phyloP scores from a whole-genome alignment of 306 rosid genomes.

The Glycine latifolia region DNA sequence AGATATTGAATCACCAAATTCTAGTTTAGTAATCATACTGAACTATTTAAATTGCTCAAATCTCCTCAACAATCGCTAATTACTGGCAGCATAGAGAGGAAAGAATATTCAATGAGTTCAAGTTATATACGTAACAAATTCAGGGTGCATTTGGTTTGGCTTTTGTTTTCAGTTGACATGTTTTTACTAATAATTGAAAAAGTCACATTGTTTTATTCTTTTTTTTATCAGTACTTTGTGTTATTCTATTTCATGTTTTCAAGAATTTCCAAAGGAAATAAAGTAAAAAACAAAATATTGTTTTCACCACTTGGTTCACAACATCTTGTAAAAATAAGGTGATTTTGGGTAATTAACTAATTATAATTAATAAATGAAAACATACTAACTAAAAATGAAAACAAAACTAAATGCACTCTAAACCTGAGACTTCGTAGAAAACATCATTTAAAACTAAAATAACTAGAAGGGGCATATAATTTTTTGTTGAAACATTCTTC shows the following conservation, averaged over 20 bases:
- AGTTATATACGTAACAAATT: neutral
- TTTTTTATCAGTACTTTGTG: no score
- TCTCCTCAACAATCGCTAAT: neutral
- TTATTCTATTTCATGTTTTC: neutral
- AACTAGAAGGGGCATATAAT: neutral
- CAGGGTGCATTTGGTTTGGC: neutral
- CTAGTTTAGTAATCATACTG: neutral
- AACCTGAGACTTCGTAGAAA: neutral
- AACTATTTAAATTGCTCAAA: no score
- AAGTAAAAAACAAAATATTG: neutral
- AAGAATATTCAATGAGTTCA: neutral
- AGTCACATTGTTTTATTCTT: no score
- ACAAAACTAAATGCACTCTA: slow-evolving; percentile 5
- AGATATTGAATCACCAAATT: slow-evolving; percentile 9
- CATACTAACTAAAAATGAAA: neutral
- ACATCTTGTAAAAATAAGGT: neutral
- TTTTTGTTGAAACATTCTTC: slow-evolving; percentile 26
- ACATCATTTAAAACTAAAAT: slow-evolving; percentile 8
- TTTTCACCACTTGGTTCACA: neutral
- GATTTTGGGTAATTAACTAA: neutral
- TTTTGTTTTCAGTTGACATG: neutral
- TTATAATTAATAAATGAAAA: neutral
- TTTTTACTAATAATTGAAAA: neutral
- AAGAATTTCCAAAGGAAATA: neutral
- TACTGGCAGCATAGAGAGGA: neutral